A percentile compares a stretch with the other conserved stretches of the same genome.
Conservation (phyloP, 2,329 filamentous ascomycete genomes). For the Diaporthe destruens region DNA sequence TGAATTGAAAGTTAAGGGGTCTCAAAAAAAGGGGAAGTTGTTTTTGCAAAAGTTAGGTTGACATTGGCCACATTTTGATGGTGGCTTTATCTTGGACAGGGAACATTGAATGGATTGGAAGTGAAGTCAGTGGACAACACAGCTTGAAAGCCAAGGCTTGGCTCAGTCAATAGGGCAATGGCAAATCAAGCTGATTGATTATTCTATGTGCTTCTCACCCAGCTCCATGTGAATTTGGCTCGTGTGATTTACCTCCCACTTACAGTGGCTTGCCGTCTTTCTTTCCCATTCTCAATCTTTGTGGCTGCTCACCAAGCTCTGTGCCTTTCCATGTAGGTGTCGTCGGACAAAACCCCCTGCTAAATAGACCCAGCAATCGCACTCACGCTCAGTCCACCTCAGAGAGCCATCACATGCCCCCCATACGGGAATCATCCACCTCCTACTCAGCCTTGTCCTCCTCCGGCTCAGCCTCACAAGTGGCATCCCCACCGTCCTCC, state of each 20-base stretch:
- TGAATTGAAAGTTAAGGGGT: too few relatives aligned
- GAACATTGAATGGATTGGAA: too few relatives aligned
- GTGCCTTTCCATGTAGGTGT: neutral
- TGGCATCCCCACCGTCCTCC: neutral
- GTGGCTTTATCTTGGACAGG: neutral
- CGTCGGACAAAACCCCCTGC: too few relatives aligned
- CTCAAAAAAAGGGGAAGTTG: too few relatives aligned
- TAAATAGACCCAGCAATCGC: too few relatives aligned
- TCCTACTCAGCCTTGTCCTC: neutral
- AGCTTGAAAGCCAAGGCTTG: too few relatives aligned
- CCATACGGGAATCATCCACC: neutral
- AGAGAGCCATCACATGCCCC: too few relatives aligned
- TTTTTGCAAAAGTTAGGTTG: too few relatives aligned
- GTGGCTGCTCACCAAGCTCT: neutral
- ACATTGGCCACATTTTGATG: neutral
- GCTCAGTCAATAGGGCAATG: neutral
- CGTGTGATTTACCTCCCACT: neutral
- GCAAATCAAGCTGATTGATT: neutral
- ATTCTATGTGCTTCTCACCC: neutral
- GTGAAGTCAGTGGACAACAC: neutral
- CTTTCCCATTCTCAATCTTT: neutral
- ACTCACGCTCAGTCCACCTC: neutral
- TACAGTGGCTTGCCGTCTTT: neutral
- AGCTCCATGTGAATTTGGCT: neutral
- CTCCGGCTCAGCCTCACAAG: too few relatives aligned